A percentile compares a stretch with the other conserved stretches of the same genome.
These are phyloP conservation scores for Cytospora piceae DNA, from an alignment of 2,329 filamentous ascomycete genomes.

Conservation along the genomic window DNA sequence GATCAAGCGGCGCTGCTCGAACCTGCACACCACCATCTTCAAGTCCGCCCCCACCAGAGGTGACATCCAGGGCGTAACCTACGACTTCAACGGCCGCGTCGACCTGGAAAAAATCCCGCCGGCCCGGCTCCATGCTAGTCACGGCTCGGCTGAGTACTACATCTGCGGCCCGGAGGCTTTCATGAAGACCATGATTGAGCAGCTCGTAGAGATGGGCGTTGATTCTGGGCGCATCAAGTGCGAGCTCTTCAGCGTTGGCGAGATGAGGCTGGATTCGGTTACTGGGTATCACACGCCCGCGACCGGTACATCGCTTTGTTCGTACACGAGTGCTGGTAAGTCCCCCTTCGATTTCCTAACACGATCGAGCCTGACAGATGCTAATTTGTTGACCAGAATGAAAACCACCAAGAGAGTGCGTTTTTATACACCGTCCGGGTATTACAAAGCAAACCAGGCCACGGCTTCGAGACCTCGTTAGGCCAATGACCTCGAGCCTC, in stretches of 20 bases:
- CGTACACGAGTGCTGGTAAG: conserved; percentile 26
- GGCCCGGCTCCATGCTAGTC: conserved; percentile 46
- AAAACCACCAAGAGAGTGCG: not conserved
- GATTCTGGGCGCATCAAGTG: conserved; percentile 41
- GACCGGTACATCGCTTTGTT: conserved; percentile 28
- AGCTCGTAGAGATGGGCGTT: conserved; percentile 43
- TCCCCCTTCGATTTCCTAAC: not conserved
- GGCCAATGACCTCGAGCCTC: no score
- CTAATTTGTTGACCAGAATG: not conserved
- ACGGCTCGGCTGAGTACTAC: conserved; percentile 49
- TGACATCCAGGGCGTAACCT: conserved; percentile 45
- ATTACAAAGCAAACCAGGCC: no score
- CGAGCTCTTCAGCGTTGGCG: conserved; percentile 47
- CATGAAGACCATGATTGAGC: conserved; percentile 49
- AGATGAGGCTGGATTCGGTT: conserved; percentile 35
- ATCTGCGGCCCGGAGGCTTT: conserved; percentile 53
- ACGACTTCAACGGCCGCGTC: conserved; percentile 45
- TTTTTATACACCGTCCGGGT: no score
- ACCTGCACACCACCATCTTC: conserved; percentile 47
- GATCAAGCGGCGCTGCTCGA: conserved; percentile 41
- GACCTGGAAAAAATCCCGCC: conserved; percentile 46
- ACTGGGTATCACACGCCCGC: conserved; percentile 17
- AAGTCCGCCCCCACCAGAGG: conserved; percentile 49
- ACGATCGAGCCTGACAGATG: not conserved
- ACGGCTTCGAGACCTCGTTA: no score